Percentiles rank a stretch among this genome's conserved stretches.
phyloP scores from a whole-genome alignment of 2,329 filamentous ascomycete genomes.

The Ilyonectria mors-panacis region DNA sequence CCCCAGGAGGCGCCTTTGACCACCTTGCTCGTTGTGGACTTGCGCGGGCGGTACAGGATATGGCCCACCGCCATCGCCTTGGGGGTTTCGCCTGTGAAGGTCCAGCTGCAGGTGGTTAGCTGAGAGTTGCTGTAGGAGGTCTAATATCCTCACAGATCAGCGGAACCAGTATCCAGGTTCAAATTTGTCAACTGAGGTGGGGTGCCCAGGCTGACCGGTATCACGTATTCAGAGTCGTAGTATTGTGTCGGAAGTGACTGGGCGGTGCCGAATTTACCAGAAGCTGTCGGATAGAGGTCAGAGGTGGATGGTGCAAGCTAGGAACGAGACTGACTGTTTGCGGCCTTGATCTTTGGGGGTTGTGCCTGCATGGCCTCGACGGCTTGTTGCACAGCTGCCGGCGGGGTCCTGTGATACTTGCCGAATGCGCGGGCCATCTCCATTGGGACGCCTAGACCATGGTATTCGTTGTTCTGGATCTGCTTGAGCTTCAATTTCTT shows the following conservation, averaged over 20 bases:
- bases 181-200: slow-evolving; percentile 71
- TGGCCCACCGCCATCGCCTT: slow-evolving; percentile 65
- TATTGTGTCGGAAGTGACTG: slow-evolving; percentile 49
- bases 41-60: slow-evolving; percentile 67
- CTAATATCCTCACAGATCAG: slow-evolving; percentile 61
- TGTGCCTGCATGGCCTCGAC: slow-evolving; percentile 26
- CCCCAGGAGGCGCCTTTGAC: slow-evolving; percentile 64
- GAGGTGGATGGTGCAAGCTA: background rate
- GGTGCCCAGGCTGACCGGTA: slow-evolving; percentile 74
- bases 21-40: slow-evolving; percentile 60
- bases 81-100: slow-evolving; percentile 73
- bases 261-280: slow-evolving; percentile 42
- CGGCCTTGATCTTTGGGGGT: slow-evolving; percentile 30
- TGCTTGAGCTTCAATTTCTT: slow-evolving; percentile 51
- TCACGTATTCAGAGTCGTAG: slow-evolving; percentile 71
- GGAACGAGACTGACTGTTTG: slow-evolving; percentile 34
- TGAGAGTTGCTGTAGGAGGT: accelerated
- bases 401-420: slow-evolving; percentile 56
- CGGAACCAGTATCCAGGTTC: slow-evolving; percentile 76
- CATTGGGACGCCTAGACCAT: slow-evolving; percentile 50
- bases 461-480: slow-evolving; percentile 53
- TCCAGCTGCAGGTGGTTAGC: slow-evolving; percentile 68
- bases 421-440: slow-evolving; percentile 52
- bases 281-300: slow-evolving; percentile 15
- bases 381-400: slow-evolving; percentile 46